Evolutionary conservation across 805 yeast genomes (phyloP), one percentile per base, ranked within the genome.

Genomic region (Teunomyces funiuensis): DNA sequence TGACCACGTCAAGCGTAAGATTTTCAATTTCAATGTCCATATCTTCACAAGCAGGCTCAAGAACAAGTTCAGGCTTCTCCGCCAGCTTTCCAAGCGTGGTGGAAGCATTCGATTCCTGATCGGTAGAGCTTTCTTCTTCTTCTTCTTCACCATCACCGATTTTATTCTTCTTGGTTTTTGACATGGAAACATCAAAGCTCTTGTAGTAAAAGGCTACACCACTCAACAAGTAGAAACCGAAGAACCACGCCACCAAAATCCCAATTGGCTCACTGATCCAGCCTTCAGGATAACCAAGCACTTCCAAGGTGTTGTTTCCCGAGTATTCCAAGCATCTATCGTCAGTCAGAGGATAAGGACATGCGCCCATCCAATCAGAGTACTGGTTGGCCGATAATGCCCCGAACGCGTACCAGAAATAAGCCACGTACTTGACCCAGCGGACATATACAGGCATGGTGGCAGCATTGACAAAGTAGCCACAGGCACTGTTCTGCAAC

Each of bases 261-360:
- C 80, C 73, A 8, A 83, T 65, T 0, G 96, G 95, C 6, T 79
- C 74, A 0, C 75, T 73, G 6, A 72, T 64, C 95, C 95, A 88
- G 48, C 77, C 62, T 26, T 60, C 51, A 16, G 83, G 79, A 43
- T 76, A 83, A 0, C 95, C 95, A 33, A 84, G 63, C 9, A 71
- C 61, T 0, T 63, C 49, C 11, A 88, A 54, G 31, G 82, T 77
- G 44, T 75, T 74, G 6, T 58, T 52, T 5, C 91, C 91, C 0
- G 77, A 57, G 43, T 73, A 80, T 41, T 76, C 77, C 3, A 34
- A 10, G 46, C 75, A 70, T 10, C 47, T 23, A n/a, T 13, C 27
- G 6, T 51, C 57, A 4, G 39, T 46, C 6, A 39, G 51, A 57
- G 52, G 85, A 77, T 29, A 63, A 37, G 45, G 52, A 50, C 63